These are phyloP conservation scores for Rubroboletus pulcherrimus DNA, from an alignment of 768 basidiomycete species.

Conservation along the genomic window DNA sequence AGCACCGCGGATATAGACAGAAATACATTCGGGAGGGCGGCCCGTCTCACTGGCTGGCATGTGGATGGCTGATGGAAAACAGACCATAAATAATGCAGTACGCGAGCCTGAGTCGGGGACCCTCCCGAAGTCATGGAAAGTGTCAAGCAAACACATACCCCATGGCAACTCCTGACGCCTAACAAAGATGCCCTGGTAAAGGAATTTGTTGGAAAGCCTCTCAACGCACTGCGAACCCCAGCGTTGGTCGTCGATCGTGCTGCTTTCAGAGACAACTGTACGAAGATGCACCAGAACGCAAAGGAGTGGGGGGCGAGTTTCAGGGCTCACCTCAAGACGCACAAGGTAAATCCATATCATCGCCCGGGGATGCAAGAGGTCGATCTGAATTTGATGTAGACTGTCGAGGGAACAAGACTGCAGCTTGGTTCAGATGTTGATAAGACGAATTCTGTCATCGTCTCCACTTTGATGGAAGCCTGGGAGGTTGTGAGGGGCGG, in stretches of 20 bases:
- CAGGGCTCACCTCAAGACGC: constrained; percentile 82
- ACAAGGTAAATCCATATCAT: constrained; percentile 49
- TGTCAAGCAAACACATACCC: constrained; percentile 45
- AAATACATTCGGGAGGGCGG: constrained; percentile 8
- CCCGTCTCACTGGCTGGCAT: background rate
- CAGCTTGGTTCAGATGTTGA: constrained; percentile 58
- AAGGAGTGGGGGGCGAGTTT: constrained; percentile 66
- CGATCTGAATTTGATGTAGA: constrained; percentile 39
- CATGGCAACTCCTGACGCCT: constrained; percentile 39
- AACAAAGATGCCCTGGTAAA: constrained; percentile 47
- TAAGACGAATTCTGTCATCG: constrained; percentile 60
- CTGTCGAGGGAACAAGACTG: constrained; percentile 66
- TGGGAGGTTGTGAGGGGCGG: constrained; percentile 69
- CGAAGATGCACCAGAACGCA: constrained; percentile 64
- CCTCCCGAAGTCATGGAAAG: constrained; percentile 16
- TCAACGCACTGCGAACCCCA: constrained; percentile 66
- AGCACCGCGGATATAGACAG: background rate
- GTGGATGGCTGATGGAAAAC: background rate
- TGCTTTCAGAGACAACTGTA: constrained; percentile 70
- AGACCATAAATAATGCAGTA: constrained; percentile 2
- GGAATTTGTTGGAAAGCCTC: constrained; percentile 54
- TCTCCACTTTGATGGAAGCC: constrained; percentile 82
- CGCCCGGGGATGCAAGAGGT: background rate
- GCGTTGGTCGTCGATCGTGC: constrained; percentile 74
- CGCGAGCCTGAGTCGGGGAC: background rate